Conservation (phyloP, 1,139 yeast species). For the Hansenula sp. region DNA sequence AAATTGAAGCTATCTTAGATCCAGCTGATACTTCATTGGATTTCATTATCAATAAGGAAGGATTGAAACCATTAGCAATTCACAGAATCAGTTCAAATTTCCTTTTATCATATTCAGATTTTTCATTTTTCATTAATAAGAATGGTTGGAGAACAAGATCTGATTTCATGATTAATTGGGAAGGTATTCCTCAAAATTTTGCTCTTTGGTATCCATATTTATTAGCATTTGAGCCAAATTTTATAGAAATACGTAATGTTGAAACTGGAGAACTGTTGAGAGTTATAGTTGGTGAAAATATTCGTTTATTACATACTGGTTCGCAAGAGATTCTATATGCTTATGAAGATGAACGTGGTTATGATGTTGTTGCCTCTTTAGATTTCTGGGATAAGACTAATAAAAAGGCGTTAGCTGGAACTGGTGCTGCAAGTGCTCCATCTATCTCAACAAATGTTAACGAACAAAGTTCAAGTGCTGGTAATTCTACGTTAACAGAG, state of each 20-base stretch:
- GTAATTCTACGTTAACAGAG: conserved; percentile 11
- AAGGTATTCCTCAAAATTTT: conserved; percentile 89
- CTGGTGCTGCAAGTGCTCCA: not conserved
- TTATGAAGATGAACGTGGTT: conserved; percentile 85
- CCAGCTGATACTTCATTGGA: conserved; percentile 97
- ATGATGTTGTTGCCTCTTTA: conserved; percentile 84
- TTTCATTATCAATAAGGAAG: conserved; percentile 83
- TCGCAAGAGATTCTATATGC: conserved; percentile 94
- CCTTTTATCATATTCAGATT: conserved; percentile 82
- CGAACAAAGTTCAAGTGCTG: not conserved
- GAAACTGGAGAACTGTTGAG: conserved; percentile 82
- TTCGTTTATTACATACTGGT: conserved; percentile 80
- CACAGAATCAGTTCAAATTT: conserved; percentile 88
- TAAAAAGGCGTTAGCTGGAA: conserved; percentile 1
- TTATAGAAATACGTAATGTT: conserved; percentile 89
- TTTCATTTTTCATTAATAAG: conserved; percentile 88
- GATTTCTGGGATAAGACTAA: conserved; percentile 66
- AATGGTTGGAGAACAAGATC: conserved; percentile 97
- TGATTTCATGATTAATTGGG: conserved; percentile 96
- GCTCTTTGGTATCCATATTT: conserved; percentile 93
- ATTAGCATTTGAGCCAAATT: conserved; percentile 83
- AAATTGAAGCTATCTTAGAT: conserved; percentile 76
- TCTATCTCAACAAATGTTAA: conserved; percentile 4
- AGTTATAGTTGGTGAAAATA: conserved; percentile 93
- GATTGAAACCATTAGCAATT: conserved; percentile 85